phyloP scores from a whole-genome alignment of 2,329 filamentous ascomycete species.

The Nectriaceae sp. region DNA sequence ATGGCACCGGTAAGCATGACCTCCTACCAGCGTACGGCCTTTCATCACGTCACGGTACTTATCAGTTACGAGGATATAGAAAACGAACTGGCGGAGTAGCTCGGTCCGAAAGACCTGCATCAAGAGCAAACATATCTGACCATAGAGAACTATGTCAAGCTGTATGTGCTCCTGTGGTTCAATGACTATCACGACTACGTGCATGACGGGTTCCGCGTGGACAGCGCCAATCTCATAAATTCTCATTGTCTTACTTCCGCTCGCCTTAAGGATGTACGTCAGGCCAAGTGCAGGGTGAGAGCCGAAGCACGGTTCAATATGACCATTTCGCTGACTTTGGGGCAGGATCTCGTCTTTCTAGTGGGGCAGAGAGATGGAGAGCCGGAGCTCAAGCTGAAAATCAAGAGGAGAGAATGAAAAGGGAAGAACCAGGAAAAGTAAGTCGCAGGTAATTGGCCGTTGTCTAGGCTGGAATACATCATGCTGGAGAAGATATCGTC shows the following conservation, averaged over 20 bases:
- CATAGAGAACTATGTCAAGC: constrained; percentile 6
- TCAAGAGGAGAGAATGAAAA: constrained; percentile 2
- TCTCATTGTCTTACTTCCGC: constrained; percentile 7
- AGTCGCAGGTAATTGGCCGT: neutral
- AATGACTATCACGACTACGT: constrained; percentile 7
- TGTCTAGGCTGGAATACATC: neutral
- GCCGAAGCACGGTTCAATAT: neutral
- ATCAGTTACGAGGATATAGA: neutral
- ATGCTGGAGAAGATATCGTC: neutral
- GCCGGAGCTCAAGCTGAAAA: constrained; percentile 2
- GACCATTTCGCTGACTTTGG: too few species aligned
- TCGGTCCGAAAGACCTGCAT: neutral
- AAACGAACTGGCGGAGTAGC: neutral
- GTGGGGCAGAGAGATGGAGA: constrained; percentile 1
- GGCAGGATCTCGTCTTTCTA: constrained; percentile 2
- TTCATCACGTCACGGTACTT: too few species aligned
- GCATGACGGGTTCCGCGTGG: constrained; percentile 2
- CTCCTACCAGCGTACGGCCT: too few species aligned
- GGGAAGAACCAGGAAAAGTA: neutral
- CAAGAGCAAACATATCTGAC: constrained; percentile 1
- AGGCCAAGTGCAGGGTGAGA: constrained; percentile 2
- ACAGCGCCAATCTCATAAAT: constrained; percentile 7
- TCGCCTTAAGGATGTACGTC: constrained; percentile 4
- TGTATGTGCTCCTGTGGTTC: constrained; percentile 2
- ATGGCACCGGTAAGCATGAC: too few species aligned